A percentile compares a stretch with the other conserved stretches of the same genome.
Evolutionary conservation across 1,284 basidiomycete species (phyloP).

Genomic region (Albatrellus sp.): DNA sequence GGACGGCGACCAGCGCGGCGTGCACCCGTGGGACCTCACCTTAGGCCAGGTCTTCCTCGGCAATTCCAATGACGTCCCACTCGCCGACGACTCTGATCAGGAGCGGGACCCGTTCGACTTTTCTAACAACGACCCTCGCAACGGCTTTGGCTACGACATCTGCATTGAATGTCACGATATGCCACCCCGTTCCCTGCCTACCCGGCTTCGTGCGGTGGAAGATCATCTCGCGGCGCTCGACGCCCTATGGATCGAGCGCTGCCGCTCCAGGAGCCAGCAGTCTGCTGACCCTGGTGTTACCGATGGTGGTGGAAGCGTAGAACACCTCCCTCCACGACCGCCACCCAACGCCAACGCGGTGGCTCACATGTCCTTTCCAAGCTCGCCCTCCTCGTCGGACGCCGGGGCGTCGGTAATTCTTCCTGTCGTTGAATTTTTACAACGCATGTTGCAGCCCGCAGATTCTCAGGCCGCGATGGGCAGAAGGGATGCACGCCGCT

Average conservation of each 20-base stretch:
- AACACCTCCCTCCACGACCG: slow-evolving; percentile 31
- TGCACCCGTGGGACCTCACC: slow-evolving; percentile 6
- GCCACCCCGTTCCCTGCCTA: slow-evolving; percentile 50
- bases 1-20: not conserved
- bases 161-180: slow-evolving; percentile 81
- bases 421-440: slow-evolving; percentile 48
- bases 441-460: slow-evolving; percentile 27
- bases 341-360: slow-evolving; percentile 59
- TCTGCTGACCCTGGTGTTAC: too few relatives aligned
- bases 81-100: slow-evolving; percentile 14
- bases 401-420: slow-evolving; percentile 37
- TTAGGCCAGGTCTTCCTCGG: slow-evolving; percentile 63
- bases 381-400: slow-evolving; percentile 40
- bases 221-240: slow-evolving; percentile 57
- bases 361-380: slow-evolving; percentile 63
- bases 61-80: slow-evolving; percentile 68
- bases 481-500: not conserved
- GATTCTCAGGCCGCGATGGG: not conserved
- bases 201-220: slow-evolving; percentile 57
- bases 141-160: slow-evolving; percentile 61
- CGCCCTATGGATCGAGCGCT: slow-evolving; percentile 39
- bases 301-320: not conserved
- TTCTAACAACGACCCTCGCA: slow-evolving; percentile 43
- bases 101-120: slow-evolving; percentile 38
- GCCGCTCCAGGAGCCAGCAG: not conserved